Evolutionary conservation across 1,284 basidiomycete species (phyloP).

Genomic region (Trametes pubescens): DNA sequence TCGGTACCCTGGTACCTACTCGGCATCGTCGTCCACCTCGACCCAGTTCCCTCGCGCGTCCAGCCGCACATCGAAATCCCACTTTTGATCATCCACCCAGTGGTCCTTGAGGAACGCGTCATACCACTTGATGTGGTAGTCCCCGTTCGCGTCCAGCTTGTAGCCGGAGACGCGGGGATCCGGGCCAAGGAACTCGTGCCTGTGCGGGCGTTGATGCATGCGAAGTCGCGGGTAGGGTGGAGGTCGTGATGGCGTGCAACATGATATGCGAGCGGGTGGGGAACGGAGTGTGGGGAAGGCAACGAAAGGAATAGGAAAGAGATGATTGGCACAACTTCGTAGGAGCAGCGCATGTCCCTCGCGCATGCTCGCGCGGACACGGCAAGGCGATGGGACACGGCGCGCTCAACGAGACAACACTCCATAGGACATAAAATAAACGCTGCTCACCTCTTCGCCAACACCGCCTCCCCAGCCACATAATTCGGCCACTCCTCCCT

Average conservation of each 20-base stretch:
- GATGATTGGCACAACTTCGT: background rate
- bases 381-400: background rate
- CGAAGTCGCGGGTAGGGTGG: background rate
- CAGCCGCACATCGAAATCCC: conserved; percentile 47
- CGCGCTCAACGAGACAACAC: conserved; percentile 20
- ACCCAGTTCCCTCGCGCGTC: conserved; percentile 44
- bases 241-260: too few species aligned
- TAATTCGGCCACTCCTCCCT: conserved; percentile 44
- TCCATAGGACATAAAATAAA: background rate
- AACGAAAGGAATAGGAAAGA: too few species aligned
- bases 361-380: background rate
- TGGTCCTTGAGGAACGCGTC: conserved; percentile 53
- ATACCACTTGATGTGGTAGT: conserved; percentile 52
- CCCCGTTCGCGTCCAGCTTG: conserved; percentile 47
- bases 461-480: conserved; percentile 47
- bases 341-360: background rate
- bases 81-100: conserved; percentile 53
- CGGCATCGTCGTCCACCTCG: conserved; percentile 30
- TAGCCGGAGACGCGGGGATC: conserved; percentile 54
- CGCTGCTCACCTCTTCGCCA: conserved; percentile 44
- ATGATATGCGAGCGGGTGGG: background rate
- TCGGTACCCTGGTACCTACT: too few species aligned
- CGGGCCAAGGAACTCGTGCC: conserved; percentile 54
- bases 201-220: conserved; percentile 23
- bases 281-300: too few species aligned